These are phyloP conservation scores for Canna indica DNA, from an alignment of 176 grass and related monocot species.

Conservation along the genomic window DNA sequence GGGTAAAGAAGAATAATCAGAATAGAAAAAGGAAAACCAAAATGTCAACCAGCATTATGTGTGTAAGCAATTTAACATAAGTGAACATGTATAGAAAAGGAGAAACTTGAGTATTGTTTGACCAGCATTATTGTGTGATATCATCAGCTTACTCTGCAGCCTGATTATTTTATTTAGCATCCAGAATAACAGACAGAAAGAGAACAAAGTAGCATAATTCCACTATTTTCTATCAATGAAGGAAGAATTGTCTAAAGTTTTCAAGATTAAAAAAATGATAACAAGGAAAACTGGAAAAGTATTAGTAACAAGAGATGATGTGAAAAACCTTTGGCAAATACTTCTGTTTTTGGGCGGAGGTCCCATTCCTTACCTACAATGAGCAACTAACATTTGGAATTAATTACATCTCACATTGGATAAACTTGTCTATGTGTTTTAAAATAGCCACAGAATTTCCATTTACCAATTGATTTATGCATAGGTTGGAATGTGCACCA, in stretches of 20 bases:
- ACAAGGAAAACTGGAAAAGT: too few species aligned
- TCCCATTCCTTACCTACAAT: conserved; percentile 76
- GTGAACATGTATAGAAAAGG: not conserved
- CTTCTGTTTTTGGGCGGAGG: conserved; percentile 52
- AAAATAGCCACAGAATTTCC: not conserved
- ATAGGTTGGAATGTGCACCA: conserved; percentile 84
- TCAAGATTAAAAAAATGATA: not conserved
- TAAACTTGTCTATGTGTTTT: not conserved
- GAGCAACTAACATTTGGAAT: not conserved
- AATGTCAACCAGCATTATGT: not conserved
- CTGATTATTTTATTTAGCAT: not conserved
- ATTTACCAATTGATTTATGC: conserved; percentile 86
- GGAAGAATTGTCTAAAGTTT: not conserved
- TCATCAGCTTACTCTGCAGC: not conserved
- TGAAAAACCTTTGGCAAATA: conserved; percentile 70
- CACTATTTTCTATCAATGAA: not conserved
- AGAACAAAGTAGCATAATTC: not conserved
- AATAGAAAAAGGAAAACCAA: not conserved
- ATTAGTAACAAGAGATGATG: not conserved
- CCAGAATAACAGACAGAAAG: not conserved
- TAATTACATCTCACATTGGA: not conserved
- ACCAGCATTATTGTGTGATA: not conserved
- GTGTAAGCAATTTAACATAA: not conserved
- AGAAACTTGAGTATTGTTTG: not conserved
- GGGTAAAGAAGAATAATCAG: conserved; percentile 10